A percentile compares a stretch with the other conserved stretches of the same genome.
Evolutionary conservation across 208 protist species (phyloP).

Genomic region (Tetramitus jugosus): DNA sequence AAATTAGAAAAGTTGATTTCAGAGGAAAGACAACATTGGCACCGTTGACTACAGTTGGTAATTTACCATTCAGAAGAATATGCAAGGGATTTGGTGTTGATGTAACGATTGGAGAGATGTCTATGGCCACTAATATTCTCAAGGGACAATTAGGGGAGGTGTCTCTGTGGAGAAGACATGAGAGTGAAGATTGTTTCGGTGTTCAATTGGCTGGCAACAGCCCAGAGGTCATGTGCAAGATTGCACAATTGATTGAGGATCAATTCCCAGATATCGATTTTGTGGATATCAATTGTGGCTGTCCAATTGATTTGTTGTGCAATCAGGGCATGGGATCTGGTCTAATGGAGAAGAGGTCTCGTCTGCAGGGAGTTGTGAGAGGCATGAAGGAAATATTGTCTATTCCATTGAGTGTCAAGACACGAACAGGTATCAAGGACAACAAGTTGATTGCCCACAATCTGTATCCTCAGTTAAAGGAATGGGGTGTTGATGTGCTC

Average conservation of each 20-base stretch:
- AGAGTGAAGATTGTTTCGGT: conserved; percentile 85
- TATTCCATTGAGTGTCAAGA: conserved; percentile 29
- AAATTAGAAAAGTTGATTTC: conserved; percentile 16
- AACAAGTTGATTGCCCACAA: conserved; percentile 64
- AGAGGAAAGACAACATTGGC: conserved; percentile 39
- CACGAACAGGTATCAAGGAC: conserved; percentile 70
- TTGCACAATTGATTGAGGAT: conserved; percentile 57
- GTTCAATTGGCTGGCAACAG: conserved; percentile 62
- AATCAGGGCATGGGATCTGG: conserved; percentile 67
- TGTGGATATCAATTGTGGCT: conserved; percentile 90
- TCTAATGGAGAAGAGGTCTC: conserved; percentile 62
- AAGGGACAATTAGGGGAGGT: conserved; percentile 60
- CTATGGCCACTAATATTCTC: conserved; percentile 58
- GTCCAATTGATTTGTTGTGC: conserved; percentile 81
- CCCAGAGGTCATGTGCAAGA: conserved; percentile 43
- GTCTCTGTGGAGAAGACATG: conserved; percentile 81
- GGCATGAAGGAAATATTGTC: conserved; percentile 12
- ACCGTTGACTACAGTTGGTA: conserved; percentile 94
- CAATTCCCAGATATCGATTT: conserved; percentile 77
- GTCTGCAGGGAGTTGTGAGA: conserved; percentile 59
- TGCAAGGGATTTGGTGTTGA: conserved; percentile 79
- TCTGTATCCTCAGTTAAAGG: conserved; percentile 61
- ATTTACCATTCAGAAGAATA: conserved; percentile 88
- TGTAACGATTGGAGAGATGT: conserved; percentile 86
- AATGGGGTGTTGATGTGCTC: conserved; percentile 71